phyloP scores from a whole-genome alignment of 306 rosid species.

The Casuarina glauca region DNA sequence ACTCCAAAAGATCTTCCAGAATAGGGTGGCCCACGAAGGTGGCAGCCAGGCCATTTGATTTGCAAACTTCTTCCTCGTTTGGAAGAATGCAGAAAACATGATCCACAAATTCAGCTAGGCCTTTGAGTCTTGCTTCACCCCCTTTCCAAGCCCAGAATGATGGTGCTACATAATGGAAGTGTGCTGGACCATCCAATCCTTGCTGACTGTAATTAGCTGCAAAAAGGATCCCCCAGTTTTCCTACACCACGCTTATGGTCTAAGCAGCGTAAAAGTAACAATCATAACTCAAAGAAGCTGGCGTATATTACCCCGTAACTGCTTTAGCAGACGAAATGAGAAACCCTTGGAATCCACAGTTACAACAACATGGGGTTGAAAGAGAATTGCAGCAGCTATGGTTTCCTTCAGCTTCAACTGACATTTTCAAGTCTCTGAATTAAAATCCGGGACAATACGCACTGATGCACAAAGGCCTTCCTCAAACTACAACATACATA shows the following conservation, averaged over 20 bases:
- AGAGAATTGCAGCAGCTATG: constrained; percentile 64
- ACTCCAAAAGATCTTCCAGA: constrained; percentile 65
- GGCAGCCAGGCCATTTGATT: constrained; percentile 75
- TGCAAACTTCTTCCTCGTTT: constrained; percentile 75
- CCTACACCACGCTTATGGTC: constrained; percentile 35
- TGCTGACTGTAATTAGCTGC: constrained; percentile 67
- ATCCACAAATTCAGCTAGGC: constrained; percentile 77
- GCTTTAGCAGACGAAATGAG: constrained; percentile 80
- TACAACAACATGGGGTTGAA: constrained; percentile 80
- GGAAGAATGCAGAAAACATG: constrained; percentile 90
- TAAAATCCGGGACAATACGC: neutral
- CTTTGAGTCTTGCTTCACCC: constrained; percentile 80
- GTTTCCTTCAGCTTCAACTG: constrained; percentile 77
- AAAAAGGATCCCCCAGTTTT: constrained; percentile 47
- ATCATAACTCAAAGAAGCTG: constrained; percentile 26
- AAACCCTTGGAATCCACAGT: constrained; percentile 90
- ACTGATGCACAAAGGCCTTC: constrained; percentile 1
- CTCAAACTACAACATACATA: neutral
- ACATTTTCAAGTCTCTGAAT: constrained; percentile 21
- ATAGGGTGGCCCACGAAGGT: constrained; percentile 91
- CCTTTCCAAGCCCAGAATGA: constrained; percentile 99
- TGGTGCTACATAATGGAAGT: constrained; percentile 88
- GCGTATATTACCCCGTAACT: constrained; percentile 67
- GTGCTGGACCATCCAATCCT: constrained; percentile 51
- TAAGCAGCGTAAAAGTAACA: constrained; percentile 20